Percentiles rank a stretch among this genome's conserved stretches.
phyloP scores from a whole-genome alignment of 257 asterid genomes.

The Salvia rosmarinus region DNA sequence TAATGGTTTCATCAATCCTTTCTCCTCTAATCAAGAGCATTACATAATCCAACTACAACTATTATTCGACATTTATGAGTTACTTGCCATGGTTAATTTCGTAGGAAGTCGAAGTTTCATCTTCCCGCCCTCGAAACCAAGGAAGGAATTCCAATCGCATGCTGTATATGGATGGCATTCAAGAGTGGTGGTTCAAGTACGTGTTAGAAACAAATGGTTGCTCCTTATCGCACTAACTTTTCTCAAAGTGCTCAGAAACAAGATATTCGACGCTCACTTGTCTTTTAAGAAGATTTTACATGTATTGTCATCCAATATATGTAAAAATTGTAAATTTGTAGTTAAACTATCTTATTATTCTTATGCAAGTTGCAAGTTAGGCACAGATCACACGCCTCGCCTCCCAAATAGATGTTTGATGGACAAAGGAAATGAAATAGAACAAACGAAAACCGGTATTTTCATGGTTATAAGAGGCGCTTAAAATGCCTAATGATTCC shows the following conservation, averaged over 20 bases:
- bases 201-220: slow-evolving; percentile 34
- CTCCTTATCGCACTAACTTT: neutral
- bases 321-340: too few species aligned
- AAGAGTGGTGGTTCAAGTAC: slow-evolving; percentile 56
- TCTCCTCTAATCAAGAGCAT: neutral
- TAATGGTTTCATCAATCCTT: neutral
- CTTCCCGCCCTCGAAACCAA: slow-evolving; percentile 59
- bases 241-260: neutral
- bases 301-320: too few species aligned
- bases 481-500: neutral
- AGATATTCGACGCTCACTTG: neutral
- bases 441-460: neutral
- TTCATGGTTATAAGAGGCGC: neutral
- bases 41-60: neutral
- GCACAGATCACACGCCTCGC: neutral
- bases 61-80: neutral
- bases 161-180: slow-evolving; percentile 30
- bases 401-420: neutral
- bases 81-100: slow-evolving; percentile 16
- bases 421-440: neutral
- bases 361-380: neutral
- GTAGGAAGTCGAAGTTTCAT: slow-evolving; percentile 52
- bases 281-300: too few species aligned
- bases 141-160: slow-evolving; percentile 52
- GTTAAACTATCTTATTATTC: neutral